Evolutionary conservation across 148 eudicot genomes (phyloP).

Genomic region (Rhododendron williamsianum): DNA sequence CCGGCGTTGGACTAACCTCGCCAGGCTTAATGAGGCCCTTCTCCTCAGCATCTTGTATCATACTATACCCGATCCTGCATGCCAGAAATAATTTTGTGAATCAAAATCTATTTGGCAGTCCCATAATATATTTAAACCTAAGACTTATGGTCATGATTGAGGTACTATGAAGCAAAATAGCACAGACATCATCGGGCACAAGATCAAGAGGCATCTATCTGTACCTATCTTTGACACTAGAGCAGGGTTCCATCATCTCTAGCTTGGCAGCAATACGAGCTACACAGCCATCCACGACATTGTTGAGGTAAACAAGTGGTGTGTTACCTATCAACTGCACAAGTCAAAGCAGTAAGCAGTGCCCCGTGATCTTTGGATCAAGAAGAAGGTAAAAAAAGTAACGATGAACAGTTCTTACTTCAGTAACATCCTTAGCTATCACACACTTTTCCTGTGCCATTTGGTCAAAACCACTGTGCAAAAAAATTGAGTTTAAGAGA

Average conservation of each 20-base stretch:
- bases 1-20: conserved; percentile 40
- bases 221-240: conserved; percentile 57
- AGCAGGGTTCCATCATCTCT: conserved; percentile 83
- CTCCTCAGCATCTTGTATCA: conserved; percentile 87
- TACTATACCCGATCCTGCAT: conserved; percentile 61
- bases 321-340: conserved; percentile 67
- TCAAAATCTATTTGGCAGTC: neutral
- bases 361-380: neutral
- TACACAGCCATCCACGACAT: conserved; percentile 61
- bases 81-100: neutral
- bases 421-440: conserved; percentile 71
- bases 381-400: neutral
- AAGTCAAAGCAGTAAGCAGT: neutral
- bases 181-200: neutral
- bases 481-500: neutral
- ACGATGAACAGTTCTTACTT: conserved; percentile 29
- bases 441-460: conserved; percentile 32
- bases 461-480: neutral
- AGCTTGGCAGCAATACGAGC: conserved; percentile 73
- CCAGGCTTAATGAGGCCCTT: conserved; percentile 74
- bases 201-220: neutral
- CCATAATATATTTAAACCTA: neutral
- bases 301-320: conserved; percentile 77
- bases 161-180: neutral
- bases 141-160: neutral